phyloP scores from a whole-genome alignment of 768 basidiomycete species.

The Collybia sp. region DNA sequence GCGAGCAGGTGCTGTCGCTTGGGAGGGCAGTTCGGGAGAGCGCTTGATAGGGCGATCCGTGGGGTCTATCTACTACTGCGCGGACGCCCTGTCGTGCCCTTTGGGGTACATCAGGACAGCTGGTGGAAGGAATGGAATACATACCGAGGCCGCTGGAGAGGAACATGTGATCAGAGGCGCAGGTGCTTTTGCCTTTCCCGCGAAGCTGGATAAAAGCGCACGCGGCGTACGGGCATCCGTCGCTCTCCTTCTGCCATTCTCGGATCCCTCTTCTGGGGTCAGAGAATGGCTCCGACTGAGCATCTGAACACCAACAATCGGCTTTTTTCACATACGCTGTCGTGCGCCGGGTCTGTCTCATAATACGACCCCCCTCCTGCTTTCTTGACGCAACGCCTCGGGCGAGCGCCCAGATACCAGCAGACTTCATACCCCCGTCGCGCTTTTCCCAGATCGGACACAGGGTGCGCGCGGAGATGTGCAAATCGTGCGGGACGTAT shows the following conservation, averaged over 20 bases:
- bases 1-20: conserved; percentile 30
- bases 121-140: conserved; percentile 1
- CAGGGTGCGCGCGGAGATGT: conserved; percentile 42
- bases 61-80: conserved; percentile 32
- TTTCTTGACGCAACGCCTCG: conserved; percentile 25
- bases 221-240: conserved; percentile 30
- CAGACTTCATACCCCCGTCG: conserved; percentile 34
- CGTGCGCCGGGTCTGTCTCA: conserved; percentile 44
- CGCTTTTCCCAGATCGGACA: conserved; percentile 30
- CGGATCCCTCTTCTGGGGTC: conserved; percentile 31
- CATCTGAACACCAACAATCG: too few species aligned
- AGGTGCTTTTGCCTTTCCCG: conserved; percentile 35
- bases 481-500: conserved; percentile 22
- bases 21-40: conserved; percentile 36
- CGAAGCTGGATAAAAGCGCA: conserved; percentile 47
- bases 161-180: conserved; percentile 35
- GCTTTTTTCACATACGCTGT: conserved; percentile 27
- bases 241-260: conserved; percentile 32
- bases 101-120: not conserved
- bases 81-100: conserved; percentile 17
- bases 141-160: conserved; percentile 41
- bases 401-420: conserved; percentile 35
- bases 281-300: conserved; percentile 40
- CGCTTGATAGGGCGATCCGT: conserved; percentile 30
- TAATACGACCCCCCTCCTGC: conserved; percentile 20